Base-by-base conservation (phyloP, 1,284 basidiomycete genomes). In the Sporisorium iseilematis-ciliati region DNA sequence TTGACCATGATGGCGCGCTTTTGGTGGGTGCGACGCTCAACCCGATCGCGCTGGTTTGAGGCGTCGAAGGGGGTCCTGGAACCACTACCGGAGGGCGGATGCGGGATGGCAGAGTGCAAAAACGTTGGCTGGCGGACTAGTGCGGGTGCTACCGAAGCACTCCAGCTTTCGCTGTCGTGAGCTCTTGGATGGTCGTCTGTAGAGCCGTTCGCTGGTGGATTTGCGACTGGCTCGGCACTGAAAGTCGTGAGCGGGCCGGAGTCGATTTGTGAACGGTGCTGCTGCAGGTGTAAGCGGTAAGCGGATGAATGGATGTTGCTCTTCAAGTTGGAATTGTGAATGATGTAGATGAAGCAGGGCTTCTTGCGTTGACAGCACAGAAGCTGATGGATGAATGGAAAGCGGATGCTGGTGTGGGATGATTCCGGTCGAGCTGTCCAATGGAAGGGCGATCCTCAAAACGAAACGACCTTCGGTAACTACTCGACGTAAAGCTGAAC, bases 1-100 rank as follows among this genome's bases (percentile, higher is more conserved):
- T 65, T 35, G 21, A 64, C 66, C 63, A 71, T 71, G 58, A 31
- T 48, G 20, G 63, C 63, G 62, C 62, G 50, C 67, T 65, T 71
- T 31, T 33, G 45, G 16, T 31, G 55, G 63, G 52, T 62, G 68
- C 55, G 59, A 60, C 63, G 40, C 57, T 60, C 35, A 31, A 58
- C 50, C 55, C 55, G 31, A 41, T 38, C 38, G 25, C 18, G 51
- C 46, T 41, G 31, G 7, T 18, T 43, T 18, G 51, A 48, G 48
- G 49, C 41, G 54, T 52, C 38, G 61, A 38, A 46, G 42, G 7
- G 25, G 50, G 33, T 40, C 4, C 14, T 23, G n/a, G 8, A 23
- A 21, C 43, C 14, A 25, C 33, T 8, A 21, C 26, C 35, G 35
- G 7, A 4, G 26, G 35, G 33, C 23, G 33, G 42, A 40, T 57